Conservation (phyloP, 1,284 basidiomycete species). For the Malassezia arunalokei region DNA sequence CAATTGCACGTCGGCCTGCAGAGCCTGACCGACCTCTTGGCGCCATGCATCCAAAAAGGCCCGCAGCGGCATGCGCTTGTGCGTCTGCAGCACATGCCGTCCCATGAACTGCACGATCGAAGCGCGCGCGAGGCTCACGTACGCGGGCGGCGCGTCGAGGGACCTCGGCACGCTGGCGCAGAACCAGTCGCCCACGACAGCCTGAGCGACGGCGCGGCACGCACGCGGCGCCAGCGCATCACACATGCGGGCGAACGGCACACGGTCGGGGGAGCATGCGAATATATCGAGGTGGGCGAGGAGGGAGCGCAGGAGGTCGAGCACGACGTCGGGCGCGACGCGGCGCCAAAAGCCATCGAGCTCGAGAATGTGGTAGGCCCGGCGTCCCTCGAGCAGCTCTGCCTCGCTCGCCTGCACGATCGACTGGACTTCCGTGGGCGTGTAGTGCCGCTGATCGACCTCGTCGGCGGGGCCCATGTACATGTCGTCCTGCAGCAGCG, state of each 20-base stretch:
- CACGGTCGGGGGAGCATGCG: constrained; percentile 21
- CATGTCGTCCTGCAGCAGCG: constrained; percentile 22
- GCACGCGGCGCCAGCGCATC: constrained; percentile 15
- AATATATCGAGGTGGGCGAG: constrained; percentile 32
- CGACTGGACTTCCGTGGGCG: constrained; percentile 28
- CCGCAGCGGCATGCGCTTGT: constrained; percentile 12
- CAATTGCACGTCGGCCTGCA: constrained; percentile 6
- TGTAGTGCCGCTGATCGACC: constrained; percentile 21
- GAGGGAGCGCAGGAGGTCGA: constrained; percentile 19
- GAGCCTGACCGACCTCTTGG: neutral
- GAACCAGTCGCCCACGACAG: constrained; percentile 30
- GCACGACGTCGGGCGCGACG: constrained; percentile 20
- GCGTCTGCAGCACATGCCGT: constrained; percentile 18
- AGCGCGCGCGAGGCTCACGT: constrained; percentile 19
- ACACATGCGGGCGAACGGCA: constrained; percentile 23
- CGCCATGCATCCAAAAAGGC: constrained; percentile 18
- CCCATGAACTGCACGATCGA: constrained; percentile 25
- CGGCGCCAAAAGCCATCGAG: constrained; percentile 31
- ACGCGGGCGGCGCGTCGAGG: neutral
- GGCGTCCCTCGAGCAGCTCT: constrained; percentile 26
- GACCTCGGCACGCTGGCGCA: constrained; percentile 9
- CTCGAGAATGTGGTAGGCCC: constrained; percentile 24
- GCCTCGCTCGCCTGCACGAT: constrained; percentile 36
- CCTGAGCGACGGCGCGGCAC: constrained; percentile 21
- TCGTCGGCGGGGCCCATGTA: constrained; percentile 28